Conservation (phyloP, 441 rosid genomes). For the Mallotus repandus region DNA sequence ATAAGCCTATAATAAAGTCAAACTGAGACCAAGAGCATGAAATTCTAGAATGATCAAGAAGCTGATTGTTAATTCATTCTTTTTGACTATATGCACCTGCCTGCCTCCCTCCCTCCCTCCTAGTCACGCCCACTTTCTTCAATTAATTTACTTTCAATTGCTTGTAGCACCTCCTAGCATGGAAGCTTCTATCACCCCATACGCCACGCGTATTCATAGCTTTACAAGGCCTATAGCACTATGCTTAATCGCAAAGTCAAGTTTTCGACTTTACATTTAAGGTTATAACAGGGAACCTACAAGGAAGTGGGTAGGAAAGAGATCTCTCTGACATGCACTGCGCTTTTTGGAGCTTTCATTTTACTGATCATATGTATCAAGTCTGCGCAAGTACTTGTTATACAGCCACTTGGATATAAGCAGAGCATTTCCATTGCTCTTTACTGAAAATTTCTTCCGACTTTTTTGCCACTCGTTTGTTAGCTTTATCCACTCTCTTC, state of each 20-base stretch:
- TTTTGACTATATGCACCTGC: not conserved
- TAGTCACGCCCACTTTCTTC: not conserved
- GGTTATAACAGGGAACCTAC: not conserved
- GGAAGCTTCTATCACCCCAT: not conserved
- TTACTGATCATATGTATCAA: constrained; percentile 29
- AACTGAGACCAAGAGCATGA: not conserved
- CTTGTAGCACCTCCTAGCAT: not conserved
- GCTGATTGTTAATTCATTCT: not conserved
- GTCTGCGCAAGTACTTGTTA: constrained; percentile 44
- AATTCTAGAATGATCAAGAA: constrained; percentile 14
- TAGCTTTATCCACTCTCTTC: constrained; percentile 70
- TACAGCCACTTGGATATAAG: constrained; percentile 38
- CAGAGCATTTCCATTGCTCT: constrained; percentile 46
- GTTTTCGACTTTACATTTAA: not conserved
- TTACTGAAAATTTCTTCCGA: constrained; percentile 35
- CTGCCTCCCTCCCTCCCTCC: not conserved
- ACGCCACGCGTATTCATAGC: not conserved
- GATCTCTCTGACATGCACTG: no score
- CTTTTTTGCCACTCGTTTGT: constrained; percentile 64
- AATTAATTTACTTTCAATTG: not conserved
- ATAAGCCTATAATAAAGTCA: no score
- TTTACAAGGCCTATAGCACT: no score
- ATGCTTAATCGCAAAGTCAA: not conserved
- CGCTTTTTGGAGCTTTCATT: not conserved
- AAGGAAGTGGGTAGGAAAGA: not conserved